A percentile compares a stretch with the other conserved stretches of the same genome.
These are phyloP conservation scores for Hansenula lynferdii DNA, from an alignment of 1,139 yeast genomes.

Conservation along the genomic window DNA sequence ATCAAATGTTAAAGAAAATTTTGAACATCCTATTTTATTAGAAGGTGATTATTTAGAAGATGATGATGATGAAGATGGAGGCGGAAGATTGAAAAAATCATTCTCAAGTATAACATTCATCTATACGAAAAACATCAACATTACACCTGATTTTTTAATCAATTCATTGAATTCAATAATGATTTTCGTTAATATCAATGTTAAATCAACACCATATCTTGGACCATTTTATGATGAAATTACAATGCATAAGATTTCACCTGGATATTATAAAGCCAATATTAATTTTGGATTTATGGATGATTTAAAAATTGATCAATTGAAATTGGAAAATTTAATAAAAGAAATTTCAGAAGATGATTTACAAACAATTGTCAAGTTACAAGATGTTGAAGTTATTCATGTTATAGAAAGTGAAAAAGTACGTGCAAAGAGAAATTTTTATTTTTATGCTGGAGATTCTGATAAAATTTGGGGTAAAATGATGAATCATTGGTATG, in stretches of 20 bases:
- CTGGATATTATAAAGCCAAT: neutral
- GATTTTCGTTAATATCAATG: neutral
- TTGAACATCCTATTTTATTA: neutral
- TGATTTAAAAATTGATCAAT: neutral
- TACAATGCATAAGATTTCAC: neutral
- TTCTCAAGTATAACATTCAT: neutral
- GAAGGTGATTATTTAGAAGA: neutral
- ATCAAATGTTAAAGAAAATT: constrained; percentile 1
- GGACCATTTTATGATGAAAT: neutral
- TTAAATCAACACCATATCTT: neutral
- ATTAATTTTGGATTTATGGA: constrained; percentile 2
- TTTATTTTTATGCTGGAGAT: neutral
- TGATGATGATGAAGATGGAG: neutral
- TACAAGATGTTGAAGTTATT: neutral
- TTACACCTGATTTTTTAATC: neutral
- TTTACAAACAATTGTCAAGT: neutral
- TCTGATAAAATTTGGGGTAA: neutral
- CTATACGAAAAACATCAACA: neutral
- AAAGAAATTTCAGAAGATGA: neutral
- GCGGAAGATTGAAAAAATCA: neutral
- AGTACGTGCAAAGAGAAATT: constrained; percentile 1
- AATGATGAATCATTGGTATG: neutral
- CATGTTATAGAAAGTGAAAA: constrained; percentile 1
- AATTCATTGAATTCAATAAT: neutral
- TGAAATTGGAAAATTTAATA: neutral